Evolutionary conservation across 1,284 basidiomycete species (phyloP).

Genomic region (Vanrija humicola): DNA sequence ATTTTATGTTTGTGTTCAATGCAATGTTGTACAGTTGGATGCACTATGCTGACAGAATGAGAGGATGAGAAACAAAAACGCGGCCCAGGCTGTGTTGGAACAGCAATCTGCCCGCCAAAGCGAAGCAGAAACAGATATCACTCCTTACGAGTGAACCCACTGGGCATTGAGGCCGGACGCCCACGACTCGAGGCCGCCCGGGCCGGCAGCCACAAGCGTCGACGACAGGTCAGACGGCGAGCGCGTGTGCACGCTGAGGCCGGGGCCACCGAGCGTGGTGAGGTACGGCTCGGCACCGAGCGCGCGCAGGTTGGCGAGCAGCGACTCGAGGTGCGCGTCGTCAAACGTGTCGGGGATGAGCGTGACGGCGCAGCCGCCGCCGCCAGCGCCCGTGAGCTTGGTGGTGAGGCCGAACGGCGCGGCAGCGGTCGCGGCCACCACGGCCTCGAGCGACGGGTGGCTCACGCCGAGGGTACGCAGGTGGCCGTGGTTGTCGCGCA

Average conservation of each 20-base stretch:
- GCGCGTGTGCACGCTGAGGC: constrained; percentile 63
- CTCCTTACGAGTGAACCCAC: constrained; percentile 9
- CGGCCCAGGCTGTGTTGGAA: too few relatives aligned
- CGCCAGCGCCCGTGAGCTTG: constrained; percentile 99
- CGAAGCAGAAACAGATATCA: too few relatives aligned
- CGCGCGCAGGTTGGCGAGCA: constrained; percentile 59
- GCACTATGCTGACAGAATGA: too few relatives aligned
- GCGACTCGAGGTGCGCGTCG: constrained; percentile 56
- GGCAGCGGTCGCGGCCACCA: constrained; percentile 64
- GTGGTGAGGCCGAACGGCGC: constrained; percentile 71
- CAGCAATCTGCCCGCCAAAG: too few relatives aligned
- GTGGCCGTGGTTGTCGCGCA: constrained; percentile 83
- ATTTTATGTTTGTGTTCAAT: too few relatives aligned
- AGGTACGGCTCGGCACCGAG: constrained; percentile 81
- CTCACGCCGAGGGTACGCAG: constrained; percentile 88
- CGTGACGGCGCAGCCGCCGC: constrained; percentile 95
- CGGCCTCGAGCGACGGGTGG: constrained; percentile 80
- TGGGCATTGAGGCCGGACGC: constrained; percentile 6
- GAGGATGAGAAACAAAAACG: too few relatives aligned
- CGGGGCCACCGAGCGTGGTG: constrained; percentile 87
- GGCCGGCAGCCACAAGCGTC: constrained; percentile 6
- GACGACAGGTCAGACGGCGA: too few relatives aligned
- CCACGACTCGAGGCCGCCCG: constrained; percentile 5
- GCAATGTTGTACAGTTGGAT: too few relatives aligned
- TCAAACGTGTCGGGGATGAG: constrained; percentile 83